Conservation (phyloP, 164 flowering plant species). For the Aristolochia californica region DNA sequence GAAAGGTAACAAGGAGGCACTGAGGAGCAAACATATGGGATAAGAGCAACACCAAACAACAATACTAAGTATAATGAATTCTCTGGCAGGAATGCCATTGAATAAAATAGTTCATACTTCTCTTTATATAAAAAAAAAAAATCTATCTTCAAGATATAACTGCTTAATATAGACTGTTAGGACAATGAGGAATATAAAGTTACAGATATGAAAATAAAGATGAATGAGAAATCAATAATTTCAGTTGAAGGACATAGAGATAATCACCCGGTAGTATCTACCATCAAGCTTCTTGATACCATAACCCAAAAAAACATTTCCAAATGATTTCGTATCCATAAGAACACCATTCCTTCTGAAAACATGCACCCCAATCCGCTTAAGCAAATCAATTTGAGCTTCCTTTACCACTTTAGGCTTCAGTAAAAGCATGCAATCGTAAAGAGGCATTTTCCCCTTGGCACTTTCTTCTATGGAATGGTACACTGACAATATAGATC, state of each 20-base stretch:
- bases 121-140: no score
- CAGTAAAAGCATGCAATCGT: conserved; percentile 78
- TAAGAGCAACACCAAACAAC: no score
- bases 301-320: conserved; percentile 67
- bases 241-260: neutral
- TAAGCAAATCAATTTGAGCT: conserved; percentile 45
- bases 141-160: no score
- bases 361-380: conserved; percentile 62
- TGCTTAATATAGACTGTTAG: no score
- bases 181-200: neutral
- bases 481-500: no score
- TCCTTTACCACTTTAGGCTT: conserved; percentile 59
- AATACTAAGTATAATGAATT: no score
- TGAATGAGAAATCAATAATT: neutral
- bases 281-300: conserved; percentile 92
- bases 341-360: conserved; percentile 67
- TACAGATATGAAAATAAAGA: neutral
- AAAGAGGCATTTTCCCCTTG: conserved; percentile 66
- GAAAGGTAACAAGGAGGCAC: no score
- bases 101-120: no score
- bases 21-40: no score
- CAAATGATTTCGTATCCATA: conserved; percentile 61
- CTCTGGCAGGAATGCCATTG: no score
- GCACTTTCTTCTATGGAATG: neutral
- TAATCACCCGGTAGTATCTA: conserved; percentile 55